A percentile compares a stretch with the other conserved stretches of the same genome.
These are phyloP conservation scores for Ichthyophthirius multifiliis DNA, from an alignment of 169 alveolate genomes.

Conservation along the genomic window DNA sequence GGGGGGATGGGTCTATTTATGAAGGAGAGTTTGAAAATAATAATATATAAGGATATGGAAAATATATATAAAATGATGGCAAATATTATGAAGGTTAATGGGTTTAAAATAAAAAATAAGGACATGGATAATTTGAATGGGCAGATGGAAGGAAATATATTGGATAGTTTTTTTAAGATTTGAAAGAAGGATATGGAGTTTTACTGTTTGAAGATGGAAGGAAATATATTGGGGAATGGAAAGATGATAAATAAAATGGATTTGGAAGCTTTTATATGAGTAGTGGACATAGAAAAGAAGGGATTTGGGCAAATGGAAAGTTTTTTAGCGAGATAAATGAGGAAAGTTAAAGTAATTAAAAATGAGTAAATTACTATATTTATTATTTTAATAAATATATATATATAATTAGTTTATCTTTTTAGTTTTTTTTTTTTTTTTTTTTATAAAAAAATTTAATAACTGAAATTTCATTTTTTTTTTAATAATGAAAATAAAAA, in stretches of 20 bases:
- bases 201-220: conserved; percentile 33
- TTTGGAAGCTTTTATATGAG: conserved; percentile 10
- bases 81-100: conserved; percentile 49
- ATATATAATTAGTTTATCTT: no score
- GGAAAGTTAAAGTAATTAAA: no score
- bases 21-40: conserved; percentile 31
- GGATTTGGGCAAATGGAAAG: conserved; percentile 53
- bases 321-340: conserved; percentile 25
- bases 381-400: no score
- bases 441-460: no score
- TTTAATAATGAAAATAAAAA: no score
- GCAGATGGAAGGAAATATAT: conserved; percentile 47
- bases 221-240: conserved; percentile 27
- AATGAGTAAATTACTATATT: no score
- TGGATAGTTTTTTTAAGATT: conserved; percentile 38
- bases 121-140: conserved; percentile 47
- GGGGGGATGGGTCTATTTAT: conserved; percentile 48
- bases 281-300: conserved; percentile 32
- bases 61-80: conserved; percentile 40
- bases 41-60: conserved; percentile 39
- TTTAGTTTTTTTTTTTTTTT: no score
- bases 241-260: conserved; percentile 31
- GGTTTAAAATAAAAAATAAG: conserved; percentile 44
- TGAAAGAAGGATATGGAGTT: conserved; percentile 47
- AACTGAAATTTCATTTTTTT: no score